Base-by-base conservation (phyloP, 495 filamentous ascomycete species). In the Penicillium lividum region DNA sequence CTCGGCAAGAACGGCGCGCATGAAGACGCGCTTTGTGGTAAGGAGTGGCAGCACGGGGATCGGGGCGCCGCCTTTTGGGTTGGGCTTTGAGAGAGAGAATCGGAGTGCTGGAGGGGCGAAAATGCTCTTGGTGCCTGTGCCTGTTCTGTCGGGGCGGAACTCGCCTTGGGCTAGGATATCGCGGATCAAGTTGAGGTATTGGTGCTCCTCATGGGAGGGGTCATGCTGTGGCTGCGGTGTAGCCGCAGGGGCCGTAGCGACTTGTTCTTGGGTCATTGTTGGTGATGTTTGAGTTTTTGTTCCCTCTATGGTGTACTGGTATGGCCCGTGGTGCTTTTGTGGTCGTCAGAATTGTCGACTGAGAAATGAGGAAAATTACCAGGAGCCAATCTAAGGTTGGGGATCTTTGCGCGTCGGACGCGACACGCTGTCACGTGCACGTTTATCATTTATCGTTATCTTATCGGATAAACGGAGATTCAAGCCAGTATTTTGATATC, bases 1-100 rank as follows among this genome's bases (percentile, higher is more conserved):
- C 70, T 98, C 94, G 64, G 87, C 89, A 65, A 98, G 79, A 40
- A 98, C 86, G 69, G 92, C 94, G 59, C 90, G 90, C 33, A 89
- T 81, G 81, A 96, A 97, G 71, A 98, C 94, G 66, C 94, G 91
- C 73, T 98, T 98, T 30, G 94, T 98, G 6, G 93, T 98, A 11
- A 98, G 86, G 64, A 98, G 89, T 27, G 93, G 93, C 40, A 98
- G 84, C 71, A 94, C 81, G 5, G 86, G 84, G 36, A 71, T 76
- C 15, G 64, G 67, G 25, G 60, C 57, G 45, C 59, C 61, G 52
- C 69, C 65, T 65, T 73, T 64, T 47, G 64, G 65, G 68, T 66
- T 65, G 34, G 81, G 77, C 29, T 81, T 75, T 56, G 88, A 87
- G 66, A 98, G 90, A 51, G 81, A 82, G 80, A 96, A 98, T 66